A percentile compares a stretch with the other conserved stretches of the same genome.
Evolutionary conservation across 83 land plant species (phyloP).

Genomic region (Larix sibirica): DNA sequence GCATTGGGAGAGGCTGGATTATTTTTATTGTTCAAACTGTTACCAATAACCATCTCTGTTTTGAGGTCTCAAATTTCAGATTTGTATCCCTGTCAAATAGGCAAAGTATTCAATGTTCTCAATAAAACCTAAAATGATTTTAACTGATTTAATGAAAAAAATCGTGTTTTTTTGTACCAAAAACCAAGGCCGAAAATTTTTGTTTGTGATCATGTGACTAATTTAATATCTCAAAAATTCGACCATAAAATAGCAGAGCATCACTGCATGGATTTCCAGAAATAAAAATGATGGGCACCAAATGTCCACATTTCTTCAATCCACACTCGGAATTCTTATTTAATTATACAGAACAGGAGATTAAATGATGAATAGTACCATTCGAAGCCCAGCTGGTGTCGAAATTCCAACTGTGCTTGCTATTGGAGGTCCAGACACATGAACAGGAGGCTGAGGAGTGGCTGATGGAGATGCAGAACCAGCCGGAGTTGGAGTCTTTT

Average conservation of each 20-base stretch:
- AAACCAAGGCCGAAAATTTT: too few relatives aligned
- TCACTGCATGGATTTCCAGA: background rate
- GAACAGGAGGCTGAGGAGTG: slow-evolving; percentile 37
- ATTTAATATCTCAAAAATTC: too few relatives aligned
- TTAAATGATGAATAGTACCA: slow-evolving; percentile 33
- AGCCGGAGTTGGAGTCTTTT: slow-evolving; percentile 33
- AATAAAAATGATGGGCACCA: background rate
- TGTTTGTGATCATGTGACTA: too few relatives aligned
- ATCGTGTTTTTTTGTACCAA: too few relatives aligned
- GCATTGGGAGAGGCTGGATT: too few relatives aligned
- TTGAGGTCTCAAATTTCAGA: too few relatives aligned
- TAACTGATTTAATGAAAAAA: too few relatives aligned
- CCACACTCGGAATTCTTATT: background rate
- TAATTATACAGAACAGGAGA: background rate
- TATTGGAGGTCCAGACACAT: slow-evolving; percentile 36
- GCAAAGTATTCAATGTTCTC: too few relatives aligned
- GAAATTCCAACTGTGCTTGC: slow-evolving; percentile 38
- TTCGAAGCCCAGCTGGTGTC: slow-evolving; percentile 48
- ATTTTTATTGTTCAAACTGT: too few relatives aligned
- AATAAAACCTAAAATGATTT: too few relatives aligned
- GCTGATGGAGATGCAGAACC: slow-evolving; percentile 49
- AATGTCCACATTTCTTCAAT: background rate
- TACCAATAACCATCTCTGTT: too few relatives aligned
- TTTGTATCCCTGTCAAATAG: too few relatives aligned
- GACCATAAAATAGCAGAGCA: background rate